phyloP scores from a whole-genome alignment of 2,329 filamentous ascomycete species.

The Penicillium sp. region DNA sequence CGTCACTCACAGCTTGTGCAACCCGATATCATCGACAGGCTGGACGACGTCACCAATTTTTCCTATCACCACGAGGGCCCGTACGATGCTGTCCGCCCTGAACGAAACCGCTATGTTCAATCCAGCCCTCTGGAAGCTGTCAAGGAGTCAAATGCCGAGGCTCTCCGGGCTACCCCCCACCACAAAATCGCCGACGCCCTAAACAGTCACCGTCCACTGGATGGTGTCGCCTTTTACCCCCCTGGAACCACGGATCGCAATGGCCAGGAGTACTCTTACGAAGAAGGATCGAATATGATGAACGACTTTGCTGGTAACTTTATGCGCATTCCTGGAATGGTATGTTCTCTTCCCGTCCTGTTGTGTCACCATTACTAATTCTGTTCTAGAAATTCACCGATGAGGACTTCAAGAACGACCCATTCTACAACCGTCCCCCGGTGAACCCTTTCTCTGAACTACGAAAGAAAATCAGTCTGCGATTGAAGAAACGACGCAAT shows the following conservation, averaged over 20 bases:
- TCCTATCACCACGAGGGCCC: slow-evolving; percentile 87
- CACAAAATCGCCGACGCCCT: slow-evolving; percentile 76
- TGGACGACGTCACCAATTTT: slow-evolving; percentile 65
- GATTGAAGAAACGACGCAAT: slow-evolving; percentile 24
- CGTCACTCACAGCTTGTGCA: slow-evolving; percentile 46
- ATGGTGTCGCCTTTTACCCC: slow-evolving; percentile 75
- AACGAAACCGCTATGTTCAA: slow-evolving; percentile 65
- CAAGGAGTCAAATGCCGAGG: slow-evolving; percentile 68
- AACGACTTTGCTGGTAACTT: slow-evolving; percentile 62
- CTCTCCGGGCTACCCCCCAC: slow-evolving; percentile 73
- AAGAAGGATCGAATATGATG: slow-evolving; percentile 86
- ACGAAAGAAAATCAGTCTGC: slow-evolving; percentile 28
- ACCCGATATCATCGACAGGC: slow-evolving; percentile 74
- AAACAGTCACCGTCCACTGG: slow-evolving; percentile 70
- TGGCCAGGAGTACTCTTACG: slow-evolving; percentile 71
- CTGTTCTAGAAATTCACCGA: slow-evolving; percentile 38
- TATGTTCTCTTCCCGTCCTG: slow-evolving; percentile 47
- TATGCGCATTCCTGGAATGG: slow-evolving; percentile 69
- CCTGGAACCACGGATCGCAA: slow-evolving; percentile 66
- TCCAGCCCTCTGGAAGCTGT: slow-evolving; percentile 75
- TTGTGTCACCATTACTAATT: neutral
- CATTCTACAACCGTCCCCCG: slow-evolving; percentile 35
- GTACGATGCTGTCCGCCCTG: slow-evolving; percentile 76
- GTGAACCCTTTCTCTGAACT: slow-evolving; percentile 31
- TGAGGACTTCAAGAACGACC: slow-evolving; percentile 41